Base-by-base conservation (phyloP, 2,329 filamentous ascomycete genomes). In the Alternaria triticimaculans region DNA sequence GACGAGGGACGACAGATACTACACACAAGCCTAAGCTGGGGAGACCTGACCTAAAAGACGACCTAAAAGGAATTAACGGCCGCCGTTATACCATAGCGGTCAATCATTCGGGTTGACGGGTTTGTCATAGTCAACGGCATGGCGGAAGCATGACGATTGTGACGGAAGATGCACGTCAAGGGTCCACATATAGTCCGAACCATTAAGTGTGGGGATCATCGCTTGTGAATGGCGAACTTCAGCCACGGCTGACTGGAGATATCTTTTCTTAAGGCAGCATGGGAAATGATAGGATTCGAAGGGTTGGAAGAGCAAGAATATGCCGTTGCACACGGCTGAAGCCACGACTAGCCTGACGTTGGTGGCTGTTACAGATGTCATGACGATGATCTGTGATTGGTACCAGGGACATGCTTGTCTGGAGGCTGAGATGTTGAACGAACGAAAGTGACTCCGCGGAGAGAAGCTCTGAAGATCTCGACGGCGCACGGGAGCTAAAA, bases 101-200 rank as follows among this genome's bases (percentile, higher is more conserved):
- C 30, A 15, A 18, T 50, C 28, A 11, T 41, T 26, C 21, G 20
- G 21, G 9, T 26, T 49, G 43, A 30, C n/a, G 25, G 37, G 28
- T 46, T 37, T 33, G 58, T 48, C 21, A n/a, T 25, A 37, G 37
- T 26, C 23, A 53, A 25, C 37, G 23, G 41, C 37, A 33, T 7
- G 10, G 48, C 30, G 50, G 58, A 12, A 21, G n/a, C 46, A 62
- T 62, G 50, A 50, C 57, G 57, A 59, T 15, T 59, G 41, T 59
- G 60, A 62, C 41, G 60, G 28, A 56, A 58, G 45, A 44, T 62
- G 60, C 48, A 49, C 41, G 48, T 46, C 21, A 59, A 46, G 56
- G 56, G 55, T 59, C 49, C 55, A 50, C 41, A 30, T 21, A 37
- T 60, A 60, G 30, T 50, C 18, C 18, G 43, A 33, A 58, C 60